Percentiles rank a stretch among this genome's conserved stretches.
These are phyloP conservation scores for Monilinia aucupariae DNA, from an alignment of 2,329 filamentous ascomycete genomes.

Conservation along the genomic window DNA sequence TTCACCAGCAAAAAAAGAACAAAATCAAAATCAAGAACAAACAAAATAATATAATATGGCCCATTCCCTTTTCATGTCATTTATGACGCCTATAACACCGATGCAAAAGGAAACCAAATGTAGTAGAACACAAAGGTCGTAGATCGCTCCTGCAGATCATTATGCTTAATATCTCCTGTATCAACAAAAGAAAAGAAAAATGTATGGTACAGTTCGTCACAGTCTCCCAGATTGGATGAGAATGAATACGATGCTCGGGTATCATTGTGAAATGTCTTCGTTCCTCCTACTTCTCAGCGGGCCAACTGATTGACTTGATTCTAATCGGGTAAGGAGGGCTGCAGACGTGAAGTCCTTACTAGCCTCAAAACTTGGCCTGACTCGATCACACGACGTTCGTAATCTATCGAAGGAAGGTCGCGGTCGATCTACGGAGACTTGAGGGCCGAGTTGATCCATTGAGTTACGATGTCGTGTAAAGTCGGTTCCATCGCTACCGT, in stretches of 20 bases:
- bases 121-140: conserved; percentile 34
- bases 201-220: conserved; percentile 32
- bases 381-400: conserved; percentile 78
- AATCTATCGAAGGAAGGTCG: conserved; percentile 86
- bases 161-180: conserved; percentile 38
- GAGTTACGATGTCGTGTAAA: conserved; percentile 66
- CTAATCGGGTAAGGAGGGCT: conserved; percentile 75
- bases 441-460: conserved; percentile 42
- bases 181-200: conserved; percentile 36
- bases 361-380: conserved; percentile 76
- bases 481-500: conserved; percentile 90
- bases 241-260: conserved; percentile 22
- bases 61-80: conserved; percentile 17
- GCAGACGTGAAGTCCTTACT: conserved; percentile 90
- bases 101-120: conserved; percentile 28
- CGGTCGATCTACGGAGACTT: conserved; percentile 48
- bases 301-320: conserved; percentile 54
- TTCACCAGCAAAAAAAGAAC: conserved; percentile 4
- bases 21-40: background rate
- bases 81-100: conserved; percentile 30
- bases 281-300: conserved; percentile 29
- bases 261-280: conserved; percentile 10
- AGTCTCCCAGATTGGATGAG: conserved; percentile 11
- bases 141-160: conserved; percentile 49
- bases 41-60: conserved; percentile 11